Conservation (phyloP, 768 basidiomycete species). For the Dendrothele bispora region DNA sequence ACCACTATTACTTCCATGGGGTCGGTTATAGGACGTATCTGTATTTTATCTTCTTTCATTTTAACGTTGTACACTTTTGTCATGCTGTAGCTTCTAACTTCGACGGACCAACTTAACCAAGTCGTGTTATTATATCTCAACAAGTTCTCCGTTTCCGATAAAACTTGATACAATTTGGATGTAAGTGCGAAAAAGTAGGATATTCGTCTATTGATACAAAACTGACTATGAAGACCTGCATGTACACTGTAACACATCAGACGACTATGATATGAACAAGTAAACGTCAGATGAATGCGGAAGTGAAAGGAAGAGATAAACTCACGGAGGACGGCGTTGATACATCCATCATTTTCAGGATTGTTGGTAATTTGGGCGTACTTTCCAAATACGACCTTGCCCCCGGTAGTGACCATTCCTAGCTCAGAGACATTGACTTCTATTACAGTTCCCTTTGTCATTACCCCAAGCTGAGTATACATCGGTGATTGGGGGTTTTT, state of each 20-base stretch:
- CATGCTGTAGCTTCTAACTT: too few relatives aligned
- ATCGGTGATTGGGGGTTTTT: constrained; percentile 99
- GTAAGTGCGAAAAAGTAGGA: too few relatives aligned
- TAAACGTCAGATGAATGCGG: not conserved
- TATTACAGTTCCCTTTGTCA: constrained; percentile 97
- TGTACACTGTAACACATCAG: not conserved
- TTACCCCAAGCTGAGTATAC: constrained; percentile 94
- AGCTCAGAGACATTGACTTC: constrained; percentile 99
- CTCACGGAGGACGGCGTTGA: constrained; percentile 91
- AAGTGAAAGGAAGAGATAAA: constrained; percentile 15
- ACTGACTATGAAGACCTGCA: not conserved
- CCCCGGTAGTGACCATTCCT: constrained; percentile 95
- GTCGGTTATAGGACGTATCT: too few relatives aligned
- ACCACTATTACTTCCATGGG: too few relatives aligned
- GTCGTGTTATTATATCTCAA: too few relatives aligned
- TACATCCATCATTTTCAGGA: constrained; percentile 95
- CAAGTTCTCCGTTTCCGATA: too few relatives aligned
- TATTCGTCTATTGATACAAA: too few relatives aligned
- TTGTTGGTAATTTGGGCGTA: constrained; percentile 95
- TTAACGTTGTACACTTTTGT: too few relatives aligned
- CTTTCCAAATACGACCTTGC: constrained; percentile 92
- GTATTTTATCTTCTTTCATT: too few relatives aligned
- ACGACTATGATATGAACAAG: constrained; percentile 1
- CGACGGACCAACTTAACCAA: too few relatives aligned
- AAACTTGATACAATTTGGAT: too few relatives aligned